These are phyloP conservation scores for Pouteria campechiana DNA, from an alignment of 179 eudicot genomes.

Conservation along the genomic window DNA sequence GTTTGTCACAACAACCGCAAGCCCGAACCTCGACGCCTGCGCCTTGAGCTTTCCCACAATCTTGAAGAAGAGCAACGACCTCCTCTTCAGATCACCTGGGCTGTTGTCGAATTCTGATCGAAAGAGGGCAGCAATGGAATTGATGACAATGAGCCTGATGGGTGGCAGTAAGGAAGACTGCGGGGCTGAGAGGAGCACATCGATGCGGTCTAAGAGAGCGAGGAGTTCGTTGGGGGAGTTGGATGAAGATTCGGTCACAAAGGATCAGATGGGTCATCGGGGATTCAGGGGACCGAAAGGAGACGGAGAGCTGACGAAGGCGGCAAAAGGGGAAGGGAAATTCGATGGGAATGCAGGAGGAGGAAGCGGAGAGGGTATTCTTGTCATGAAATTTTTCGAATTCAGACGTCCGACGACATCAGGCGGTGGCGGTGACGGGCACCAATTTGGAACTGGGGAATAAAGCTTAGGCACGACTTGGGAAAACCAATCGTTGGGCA, in stretches of 20 bases:
- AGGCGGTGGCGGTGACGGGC: too few species aligned
- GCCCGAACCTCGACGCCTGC: constrained; percentile 46
- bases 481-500: too few species aligned
- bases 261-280: constrained; percentile 31
- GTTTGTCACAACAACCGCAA: constrained; percentile 72
- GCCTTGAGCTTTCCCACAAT: constrained; percentile 47
- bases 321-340: constrained; percentile 80
- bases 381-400: too few species aligned
- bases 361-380: constrained; percentile 38
- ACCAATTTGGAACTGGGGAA: too few species aligned
- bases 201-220: constrained; percentile 60
- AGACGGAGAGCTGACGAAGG: constrained; percentile 40
- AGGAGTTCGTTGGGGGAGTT: constrained; percentile 60
- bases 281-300: constrained; percentile 19
- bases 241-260: constrained; percentile 26
- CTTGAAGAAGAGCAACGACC: constrained; percentile 62
- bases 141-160: constrained; percentile 52
- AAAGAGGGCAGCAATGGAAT: constrained; percentile 78
- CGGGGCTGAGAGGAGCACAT: constrained; percentile 17
- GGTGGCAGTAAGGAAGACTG: constrained; percentile 19
- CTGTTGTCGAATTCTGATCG: constrained; percentile 67
- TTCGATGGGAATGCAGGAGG: constrained; percentile 68
- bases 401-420: too few species aligned
- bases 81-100: constrained; percentile 37
- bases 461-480: too few species aligned